Evolutionary conservation across 1,284 basidiomycete genomes (phyloP).

Genomic region (Sphagnurus paluster): DNA sequence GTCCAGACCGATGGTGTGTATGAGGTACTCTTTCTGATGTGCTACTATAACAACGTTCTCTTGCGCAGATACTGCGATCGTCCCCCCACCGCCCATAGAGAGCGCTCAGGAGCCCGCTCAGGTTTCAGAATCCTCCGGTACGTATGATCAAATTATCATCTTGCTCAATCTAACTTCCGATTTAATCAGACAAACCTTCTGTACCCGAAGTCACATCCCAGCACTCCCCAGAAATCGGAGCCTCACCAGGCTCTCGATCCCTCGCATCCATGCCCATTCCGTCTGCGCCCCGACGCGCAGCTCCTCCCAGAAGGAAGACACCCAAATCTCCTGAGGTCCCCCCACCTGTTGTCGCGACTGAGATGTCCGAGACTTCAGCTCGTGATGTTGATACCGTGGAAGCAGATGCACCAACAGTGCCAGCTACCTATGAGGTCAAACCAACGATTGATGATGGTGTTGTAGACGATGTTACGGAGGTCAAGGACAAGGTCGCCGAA

Average conservation of each 20-base stretch:
- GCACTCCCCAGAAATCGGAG: constrained; percentile 37
- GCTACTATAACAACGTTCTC: background rate
- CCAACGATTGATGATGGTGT: no score
- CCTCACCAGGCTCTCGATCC: constrained; percentile 34
- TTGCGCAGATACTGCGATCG: constrained; percentile 7
- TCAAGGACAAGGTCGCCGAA: no score
- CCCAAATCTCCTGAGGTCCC: constrained; percentile 44
- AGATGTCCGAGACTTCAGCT: no score
- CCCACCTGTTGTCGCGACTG: constrained; percentile 13
- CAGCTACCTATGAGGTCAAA: no score
- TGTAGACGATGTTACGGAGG: no score
- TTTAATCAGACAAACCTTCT: background rate
- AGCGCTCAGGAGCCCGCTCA: background rate
- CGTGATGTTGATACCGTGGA: no score
- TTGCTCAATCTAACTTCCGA: background rate
- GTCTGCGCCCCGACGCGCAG: constrained; percentile 64
- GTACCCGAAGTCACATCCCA: constrained; percentile 26
- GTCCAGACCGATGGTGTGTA: background rate
- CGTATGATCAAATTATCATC: background rate
- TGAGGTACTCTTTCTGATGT: background rate
- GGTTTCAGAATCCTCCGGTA: constrained; percentile 5
- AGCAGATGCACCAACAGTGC: no score
- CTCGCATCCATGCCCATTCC: constrained; percentile 69
- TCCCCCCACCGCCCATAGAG: background rate
- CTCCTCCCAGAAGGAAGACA: constrained; percentile 65